Evolutionary conservation across 2,329 filamentous ascomycete genomes (phyloP), one percentile per base, ranked within the genome.

Genomic region (Arthrobotrys pseudoclavata): DNA sequence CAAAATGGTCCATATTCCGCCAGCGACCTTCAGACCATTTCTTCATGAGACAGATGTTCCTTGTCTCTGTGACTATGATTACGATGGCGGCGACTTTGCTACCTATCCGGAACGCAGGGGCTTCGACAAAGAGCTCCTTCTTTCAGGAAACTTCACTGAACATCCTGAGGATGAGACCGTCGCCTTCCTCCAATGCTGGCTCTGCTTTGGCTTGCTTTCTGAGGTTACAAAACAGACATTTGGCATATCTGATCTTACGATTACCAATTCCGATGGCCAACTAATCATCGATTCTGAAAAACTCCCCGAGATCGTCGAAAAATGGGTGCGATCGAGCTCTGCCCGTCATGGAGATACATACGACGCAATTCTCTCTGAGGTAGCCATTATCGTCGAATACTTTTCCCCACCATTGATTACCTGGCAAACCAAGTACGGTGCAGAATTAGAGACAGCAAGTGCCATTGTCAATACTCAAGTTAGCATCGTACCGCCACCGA

Each of bases 201-300:
- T 74, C n/a, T 79, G 53, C 62, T 79, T 79, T 31, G 75, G 75
- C 1, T 18, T 69, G 40, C 62, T 74, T 29, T 74, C 69, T n/a
- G 52, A 29, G 24, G 52, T 68, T 15, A 67, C 57, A 20, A 74
- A 68, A 26, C 69, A 68, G 31, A 62, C 15, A 10, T 26, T 67
- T 12, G 10, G 31, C 15, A 55, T 74, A 61, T 29, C 62, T 31
- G 69, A 74, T 18, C 26, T 74, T 24, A 74, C 69, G 0, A 47
- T 24, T 18, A 62, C 52, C 10, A 53, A 68, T 53, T 3, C 52
- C 4, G 34, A 52, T 18, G 69, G 52, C 3, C 40, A 62, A 7
- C 45, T 62, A 15, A 62, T 74, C 13, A 67, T 74, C 2, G 69
- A 74, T 37, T 57, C 69, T 9, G 29, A 67, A 10, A 74, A 74